phyloP scores from a whole-genome alignment of 1,284 basidiomycete species.

The Mycena citricolor region DNA sequence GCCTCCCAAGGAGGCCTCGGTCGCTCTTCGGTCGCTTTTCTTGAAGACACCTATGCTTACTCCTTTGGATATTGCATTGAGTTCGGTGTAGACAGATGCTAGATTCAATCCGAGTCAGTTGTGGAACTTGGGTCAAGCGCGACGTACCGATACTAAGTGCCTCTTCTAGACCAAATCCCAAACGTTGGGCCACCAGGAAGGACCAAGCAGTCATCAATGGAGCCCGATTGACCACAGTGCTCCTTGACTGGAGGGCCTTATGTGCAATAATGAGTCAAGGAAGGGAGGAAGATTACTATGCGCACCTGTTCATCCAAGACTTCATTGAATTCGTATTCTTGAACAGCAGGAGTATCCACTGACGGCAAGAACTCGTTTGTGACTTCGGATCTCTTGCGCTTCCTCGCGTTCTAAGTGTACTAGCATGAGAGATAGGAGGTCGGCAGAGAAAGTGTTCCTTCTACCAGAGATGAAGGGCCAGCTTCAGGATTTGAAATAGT shows the following conservation, averaged over 20 bases:
- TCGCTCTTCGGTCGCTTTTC: slow-evolving; percentile 50
- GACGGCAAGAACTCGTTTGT: slow-evolving; percentile 63
- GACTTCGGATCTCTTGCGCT: slow-evolving; percentile 52
- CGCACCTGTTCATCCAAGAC: slow-evolving; percentile 66
- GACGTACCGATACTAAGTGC: slow-evolving; percentile 81
- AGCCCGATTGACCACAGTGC: slow-evolving; percentile 81
- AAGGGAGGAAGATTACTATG: neutral
- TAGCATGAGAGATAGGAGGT: slow-evolving; percentile 23
- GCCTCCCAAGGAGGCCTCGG: slow-evolving; percentile 56
- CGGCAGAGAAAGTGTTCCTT: neutral
- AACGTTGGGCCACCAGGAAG: slow-evolving; percentile 77
- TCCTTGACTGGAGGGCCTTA: slow-evolving; percentile 61
- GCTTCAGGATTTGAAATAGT: slow-evolving; percentile 19
- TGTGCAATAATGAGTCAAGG: slow-evolving; percentile 10
- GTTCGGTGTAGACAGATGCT: slow-evolving; percentile 83
- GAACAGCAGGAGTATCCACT: no score
- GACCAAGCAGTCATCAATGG: slow-evolving; percentile 96
- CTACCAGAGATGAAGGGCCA: slow-evolving; percentile 32
- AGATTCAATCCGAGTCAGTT: slow-evolving; percentile 12
- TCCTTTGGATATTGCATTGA: slow-evolving; percentile 85
- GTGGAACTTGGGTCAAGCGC: neutral
- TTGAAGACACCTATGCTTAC: slow-evolving; percentile 76
- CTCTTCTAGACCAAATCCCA: slow-evolving; percentile 86
- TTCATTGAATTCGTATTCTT: slow-evolving; percentile 69
- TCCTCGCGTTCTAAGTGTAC: slow-evolving; percentile 48